phyloP scores from a whole-genome alignment of 148 eudicot species.

The Limonium bicolor region DNA sequence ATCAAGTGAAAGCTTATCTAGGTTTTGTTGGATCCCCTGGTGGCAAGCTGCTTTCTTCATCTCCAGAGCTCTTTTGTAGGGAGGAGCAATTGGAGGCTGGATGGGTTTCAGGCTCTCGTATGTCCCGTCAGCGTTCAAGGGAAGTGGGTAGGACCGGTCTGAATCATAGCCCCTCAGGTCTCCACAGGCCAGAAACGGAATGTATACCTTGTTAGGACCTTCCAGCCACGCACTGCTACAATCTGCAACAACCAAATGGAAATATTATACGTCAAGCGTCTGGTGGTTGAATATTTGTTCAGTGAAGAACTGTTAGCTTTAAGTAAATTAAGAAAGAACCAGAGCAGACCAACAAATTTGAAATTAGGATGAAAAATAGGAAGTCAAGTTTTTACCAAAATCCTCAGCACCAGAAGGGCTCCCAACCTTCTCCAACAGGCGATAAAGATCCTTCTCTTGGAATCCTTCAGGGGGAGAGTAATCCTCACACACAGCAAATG shows the following conservation, averaged over 20 bases:
- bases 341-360: background rate
- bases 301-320: background rate
- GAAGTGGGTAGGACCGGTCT: conserved; percentile 85
- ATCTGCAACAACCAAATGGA: conserved; percentile 28
- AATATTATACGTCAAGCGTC: background rate
- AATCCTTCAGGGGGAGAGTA: conserved; percentile 96
- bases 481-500: conserved; percentile 95
- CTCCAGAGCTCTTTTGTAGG: conserved; percentile 88
- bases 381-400: conserved; percentile 40
- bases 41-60: conserved; percentile 83
- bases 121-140: conserved; percentile 57
- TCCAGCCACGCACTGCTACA: conserved; percentile 97
- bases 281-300: no score
- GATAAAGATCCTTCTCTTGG: conserved; percentile 80
- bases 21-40: conserved; percentile 37
- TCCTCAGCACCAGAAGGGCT: conserved; percentile 86
- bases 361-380: background rate
- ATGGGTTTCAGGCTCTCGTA: conserved; percentile 84
- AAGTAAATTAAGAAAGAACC: background rate
- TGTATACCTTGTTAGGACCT: conserved; percentile 70
- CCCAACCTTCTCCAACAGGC: conserved; percentile 82
- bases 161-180: conserved; percentile 93
- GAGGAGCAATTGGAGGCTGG: conserved; percentile 97
- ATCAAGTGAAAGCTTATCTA: conserved; percentile 41
- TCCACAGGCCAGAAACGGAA: conserved; percentile 98